These are phyloP conservation scores for Starmera dryadoides DNA, from an alignment of 805 yeast species.

Conservation along the genomic window DNA sequence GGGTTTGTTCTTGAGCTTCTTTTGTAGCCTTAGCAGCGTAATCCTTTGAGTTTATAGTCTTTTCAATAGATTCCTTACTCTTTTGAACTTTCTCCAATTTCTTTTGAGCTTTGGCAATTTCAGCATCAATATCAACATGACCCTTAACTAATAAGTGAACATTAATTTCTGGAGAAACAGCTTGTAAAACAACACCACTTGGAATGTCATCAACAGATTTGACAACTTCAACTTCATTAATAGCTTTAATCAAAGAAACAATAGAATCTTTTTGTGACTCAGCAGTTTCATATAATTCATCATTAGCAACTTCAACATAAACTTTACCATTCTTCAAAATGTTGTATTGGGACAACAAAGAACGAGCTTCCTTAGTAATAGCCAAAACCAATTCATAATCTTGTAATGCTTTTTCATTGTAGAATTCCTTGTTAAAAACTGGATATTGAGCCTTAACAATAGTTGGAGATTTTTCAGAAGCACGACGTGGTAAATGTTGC, in stretches of 20 bases:
- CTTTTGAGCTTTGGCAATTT: conserved; percentile 74
- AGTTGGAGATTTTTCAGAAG: conserved; percentile 58
- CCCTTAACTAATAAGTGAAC: conserved; percentile 94
- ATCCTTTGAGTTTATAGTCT: conserved; percentile 64
- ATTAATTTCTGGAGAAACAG: conserved; percentile 72
- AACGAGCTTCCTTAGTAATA: conserved; percentile 86
- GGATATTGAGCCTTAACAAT: conserved; percentile 83
- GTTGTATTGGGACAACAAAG: conserved; percentile 83
- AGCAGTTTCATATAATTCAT: conserved; percentile 43
- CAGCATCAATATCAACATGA: conserved; percentile 86
- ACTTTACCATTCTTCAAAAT: conserved; percentile 85
- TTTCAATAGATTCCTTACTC: conserved; percentile 55
- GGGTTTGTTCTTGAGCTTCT: conserved; percentile 74
- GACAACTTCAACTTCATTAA: conserved; percentile 65
- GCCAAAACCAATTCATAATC: conserved; percentile 83
- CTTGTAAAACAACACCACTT: conserved; percentile 81
- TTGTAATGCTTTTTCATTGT: conserved; percentile 55
- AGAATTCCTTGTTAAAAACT: conserved; percentile 47
- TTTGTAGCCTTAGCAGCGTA: conserved; percentile 80
- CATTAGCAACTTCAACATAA: conserved; percentile 62
- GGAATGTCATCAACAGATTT: conserved; percentile 54
- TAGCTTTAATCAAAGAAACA: conserved; percentile 87
- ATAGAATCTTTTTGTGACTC: conserved; percentile 76
- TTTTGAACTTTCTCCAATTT: conserved; percentile 63
- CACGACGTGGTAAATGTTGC: conserved; percentile 94